Conservation (phyloP, 2,329 filamentous ascomycete species). For the Aspergillus flavus region DNA sequence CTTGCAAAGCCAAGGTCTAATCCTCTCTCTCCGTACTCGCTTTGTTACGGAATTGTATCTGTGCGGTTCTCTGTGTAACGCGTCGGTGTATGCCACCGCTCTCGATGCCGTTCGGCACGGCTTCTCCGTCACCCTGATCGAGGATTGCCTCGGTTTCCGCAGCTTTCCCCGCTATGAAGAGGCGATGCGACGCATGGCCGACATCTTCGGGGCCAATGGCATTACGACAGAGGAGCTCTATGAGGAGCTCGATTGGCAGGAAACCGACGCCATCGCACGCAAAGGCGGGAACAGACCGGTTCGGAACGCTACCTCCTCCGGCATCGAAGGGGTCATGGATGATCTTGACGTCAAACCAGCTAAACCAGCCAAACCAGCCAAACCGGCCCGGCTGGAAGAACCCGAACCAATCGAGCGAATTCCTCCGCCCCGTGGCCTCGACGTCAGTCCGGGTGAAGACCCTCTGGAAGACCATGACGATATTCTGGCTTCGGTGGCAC, state of each 20-base stretch:
- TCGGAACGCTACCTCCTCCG: conserved; percentile 26
- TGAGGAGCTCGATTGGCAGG: conserved; percentile 46
- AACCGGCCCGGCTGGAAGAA: conserved; percentile 11
- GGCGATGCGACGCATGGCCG: conserved; percentile 70
- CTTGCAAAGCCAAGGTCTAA: conserved; percentile 72
- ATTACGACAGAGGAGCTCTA: conserved; percentile 64
- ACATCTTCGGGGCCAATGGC: conserved; percentile 73
- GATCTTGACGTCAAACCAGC: conserved; percentile 33
- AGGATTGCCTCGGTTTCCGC: conserved; percentile 86
- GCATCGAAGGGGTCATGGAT: conserved; percentile 40
- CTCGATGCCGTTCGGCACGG: conserved; percentile 88
- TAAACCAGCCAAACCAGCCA: conserved; percentile 11
- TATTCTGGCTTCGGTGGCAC: conserved; percentile 22
- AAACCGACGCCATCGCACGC: conserved; percentile 42
- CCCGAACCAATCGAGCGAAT: conserved; percentile 10
- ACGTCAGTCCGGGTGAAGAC: conserved; percentile 16
- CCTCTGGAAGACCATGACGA: conserved; percentile 21
- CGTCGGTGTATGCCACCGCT: conserved; percentile 88
- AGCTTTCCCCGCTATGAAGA: conserved; percentile 68
- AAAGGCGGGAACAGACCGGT: conserved; percentile 19
- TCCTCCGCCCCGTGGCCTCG: conserved; percentile 14
- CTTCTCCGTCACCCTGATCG: conserved; percentile 80
- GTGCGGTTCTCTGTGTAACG: conserved; percentile 82
- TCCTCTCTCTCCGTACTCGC: conserved; percentile 77
- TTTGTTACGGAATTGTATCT: conserved; percentile 89